Base-by-base conservation (phyloP, 768 basidiomycete genomes). In the Lactarius evosmus region DNA sequence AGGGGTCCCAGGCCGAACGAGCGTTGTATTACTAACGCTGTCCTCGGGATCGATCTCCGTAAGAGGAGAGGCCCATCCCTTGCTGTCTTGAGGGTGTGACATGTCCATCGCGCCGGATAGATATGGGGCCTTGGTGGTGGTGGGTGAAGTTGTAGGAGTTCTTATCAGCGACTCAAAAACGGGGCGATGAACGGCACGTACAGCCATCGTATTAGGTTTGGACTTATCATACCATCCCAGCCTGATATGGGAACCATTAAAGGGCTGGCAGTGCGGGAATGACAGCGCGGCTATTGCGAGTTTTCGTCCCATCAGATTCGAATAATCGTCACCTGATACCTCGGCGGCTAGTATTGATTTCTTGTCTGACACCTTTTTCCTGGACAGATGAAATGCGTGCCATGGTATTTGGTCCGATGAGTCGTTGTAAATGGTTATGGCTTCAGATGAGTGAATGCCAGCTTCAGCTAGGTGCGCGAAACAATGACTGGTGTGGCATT, bases 191-290 rank as follows among this genome's bases (percentile, higher is more conserved):
- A 22, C 38, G 36, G 49, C 49, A 61, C 60, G 44, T 36, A 57
- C 60, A 65, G 54, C 22, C 38, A 34, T 34, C 6, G 2, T 56
- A 33, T 36, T 40, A 33, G 66, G 52, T 29, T 38, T 46, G 38
- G 17, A 14, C 44, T 22, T 50, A 41, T 91, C 89, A 67, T 91
- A 91, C 82, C 84, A 90, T 4, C 89, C 89, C 25, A 72, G 71
- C 49, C 70, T 73, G n/a, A 79, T 75, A 34, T 72, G 72, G 8
- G 73, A 67, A 9, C 66, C 46, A 65, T 80, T 80, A 17, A 80
- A 60, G 2, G 87, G 82, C 49, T 75, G 79, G 70, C 84, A 85
- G 38, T 73, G 73, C 9, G 66, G 69, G 66, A 82, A 89, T 25
- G 74, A 75, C 58, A 76, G 71, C 11, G 88, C 84, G 25, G 80